Conservation (phyloP, 768 basidiomycete species). For the Boletus pseudopeckii region DNA sequence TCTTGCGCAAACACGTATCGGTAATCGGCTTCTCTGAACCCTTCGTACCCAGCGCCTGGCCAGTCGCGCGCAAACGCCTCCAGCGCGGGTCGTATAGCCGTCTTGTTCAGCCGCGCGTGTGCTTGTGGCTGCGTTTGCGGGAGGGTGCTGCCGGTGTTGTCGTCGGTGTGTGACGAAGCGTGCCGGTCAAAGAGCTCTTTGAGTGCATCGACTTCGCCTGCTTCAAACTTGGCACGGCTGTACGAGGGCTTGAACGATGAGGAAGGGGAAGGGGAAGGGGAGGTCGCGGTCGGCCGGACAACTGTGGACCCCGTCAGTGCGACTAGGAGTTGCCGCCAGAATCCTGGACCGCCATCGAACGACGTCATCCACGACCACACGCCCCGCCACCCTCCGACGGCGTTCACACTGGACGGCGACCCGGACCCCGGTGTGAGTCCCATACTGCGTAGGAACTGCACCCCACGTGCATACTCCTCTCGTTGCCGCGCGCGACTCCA, state of each 20-base stretch:
- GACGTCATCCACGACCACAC: slow-evolving; percentile 12
- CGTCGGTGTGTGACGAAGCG: not conserved
- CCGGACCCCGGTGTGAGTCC: slow-evolving; percentile 56
- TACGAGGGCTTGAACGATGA: slow-evolving; percentile 31
- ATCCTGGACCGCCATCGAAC: not conserved
- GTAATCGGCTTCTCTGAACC: slow-evolving; percentile 57
- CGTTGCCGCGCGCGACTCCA: slow-evolving; percentile 65
- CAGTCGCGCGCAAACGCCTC: slow-evolving; percentile 38
- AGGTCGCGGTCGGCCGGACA: not conserved
- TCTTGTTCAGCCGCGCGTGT: slow-evolving; percentile 30
- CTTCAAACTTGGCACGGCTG: slow-evolving; percentile 53
- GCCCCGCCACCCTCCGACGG: not conserved
- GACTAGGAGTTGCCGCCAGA: slow-evolving; percentile 14
- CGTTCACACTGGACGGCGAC: not conserved
- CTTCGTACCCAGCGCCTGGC: slow-evolving; percentile 50
- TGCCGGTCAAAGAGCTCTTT: slow-evolving; percentile 34
- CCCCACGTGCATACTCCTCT: slow-evolving; percentile 55
- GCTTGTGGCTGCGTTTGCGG: too few relatives aligned
- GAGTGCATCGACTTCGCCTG: slow-evolving; percentile 45
- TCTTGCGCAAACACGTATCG: slow-evolving; percentile 75
- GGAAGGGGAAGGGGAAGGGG: not conserved
- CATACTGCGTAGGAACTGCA: slow-evolving; percentile 79
- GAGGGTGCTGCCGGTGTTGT: not conserved
- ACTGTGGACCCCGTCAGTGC: slow-evolving; percentile 14
- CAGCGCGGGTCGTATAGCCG: slow-evolving; percentile 42